Percentiles rank a stretch among this genome's conserved stretches.
Evolutionary conservation across 1,284 basidiomycete species (phyloP).

Genomic region (Mycosarcoma maydis): DNA sequence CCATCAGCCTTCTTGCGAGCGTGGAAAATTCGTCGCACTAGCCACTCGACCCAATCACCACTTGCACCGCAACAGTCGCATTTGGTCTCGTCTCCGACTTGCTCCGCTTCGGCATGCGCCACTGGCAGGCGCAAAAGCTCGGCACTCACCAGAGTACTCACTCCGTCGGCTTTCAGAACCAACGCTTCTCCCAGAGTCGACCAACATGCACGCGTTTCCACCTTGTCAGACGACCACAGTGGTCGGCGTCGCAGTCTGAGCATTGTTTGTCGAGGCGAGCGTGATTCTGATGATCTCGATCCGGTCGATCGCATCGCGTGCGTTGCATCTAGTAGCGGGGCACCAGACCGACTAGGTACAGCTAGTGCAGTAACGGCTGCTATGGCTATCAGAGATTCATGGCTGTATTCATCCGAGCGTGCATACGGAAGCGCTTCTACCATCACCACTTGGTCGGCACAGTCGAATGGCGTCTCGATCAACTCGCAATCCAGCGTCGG

Average conservation of each 20-base stretch:
- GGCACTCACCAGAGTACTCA: slow-evolving; percentile 8
- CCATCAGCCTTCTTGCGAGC: slow-evolving; percentile 18
- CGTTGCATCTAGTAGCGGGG: no score
- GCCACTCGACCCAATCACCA: slow-evolving; percentile 3
- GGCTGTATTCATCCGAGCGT: slow-evolving; percentile 21
- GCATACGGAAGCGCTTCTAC: slow-evolving; percentile 22
- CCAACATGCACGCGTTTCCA: slow-evolving; percentile 2
- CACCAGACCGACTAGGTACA: background rate
- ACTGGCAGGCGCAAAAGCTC: slow-evolving; percentile 9
- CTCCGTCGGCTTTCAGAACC: slow-evolving; percentile 1
- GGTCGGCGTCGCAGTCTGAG: slow-evolving; percentile 16
- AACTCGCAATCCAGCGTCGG: no score
- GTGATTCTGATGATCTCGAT: slow-evolving; percentile 13
- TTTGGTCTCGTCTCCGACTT: background rate
- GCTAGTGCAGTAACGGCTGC: slow-evolving; percentile 8
- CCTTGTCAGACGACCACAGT: background rate
- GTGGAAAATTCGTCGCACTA: slow-evolving; percentile 10
- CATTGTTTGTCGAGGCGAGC: slow-evolving; percentile 24
- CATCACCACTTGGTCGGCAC: slow-evolving; percentile 4
- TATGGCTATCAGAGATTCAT: slow-evolving; percentile 37
- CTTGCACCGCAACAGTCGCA: background rate
- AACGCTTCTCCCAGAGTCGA: background rate
- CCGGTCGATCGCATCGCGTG: background rate
- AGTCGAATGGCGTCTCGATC: background rate
- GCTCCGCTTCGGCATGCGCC: background rate